Evolutionary conservation across 2,329 filamentous ascomycete species (phyloP).

Genomic region (Botryotinia globosa): DNA sequence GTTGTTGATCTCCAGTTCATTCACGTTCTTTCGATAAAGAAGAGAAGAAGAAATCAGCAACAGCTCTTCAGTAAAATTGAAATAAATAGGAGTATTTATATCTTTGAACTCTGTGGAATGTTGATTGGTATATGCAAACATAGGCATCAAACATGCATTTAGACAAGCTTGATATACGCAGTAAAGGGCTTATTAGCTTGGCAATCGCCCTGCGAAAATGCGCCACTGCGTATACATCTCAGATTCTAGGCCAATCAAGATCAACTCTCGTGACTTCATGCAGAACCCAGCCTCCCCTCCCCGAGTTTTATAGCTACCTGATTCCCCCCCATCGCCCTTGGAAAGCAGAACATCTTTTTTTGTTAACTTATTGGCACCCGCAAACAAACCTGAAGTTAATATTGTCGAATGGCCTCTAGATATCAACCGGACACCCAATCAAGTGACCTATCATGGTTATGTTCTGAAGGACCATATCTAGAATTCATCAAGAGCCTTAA

Average conservation of each 20-base stretch:
- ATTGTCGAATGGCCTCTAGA: background rate
- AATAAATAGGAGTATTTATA: background rate
- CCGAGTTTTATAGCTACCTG: background rate
- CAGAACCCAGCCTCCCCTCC: background rate
- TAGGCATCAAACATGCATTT: background rate
- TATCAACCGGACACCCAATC: background rate
- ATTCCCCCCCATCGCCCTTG: background rate
- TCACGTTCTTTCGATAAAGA: background rate
- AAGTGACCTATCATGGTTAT: constrained; percentile 17
- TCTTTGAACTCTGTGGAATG: background rate
- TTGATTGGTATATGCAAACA: background rate
- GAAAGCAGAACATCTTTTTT: background rate
- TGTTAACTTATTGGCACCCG: background rate
- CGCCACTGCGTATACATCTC: background rate
- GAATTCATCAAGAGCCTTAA: constrained; percentile 15
- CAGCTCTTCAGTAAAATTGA: background rate
- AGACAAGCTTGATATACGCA: background rate
- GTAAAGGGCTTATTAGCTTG: background rate
- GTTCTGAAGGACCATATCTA: constrained; percentile 14
- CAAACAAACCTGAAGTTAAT: background rate
- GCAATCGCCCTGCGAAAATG: background rate
- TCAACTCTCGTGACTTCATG: background rate
- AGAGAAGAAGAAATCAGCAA: background rate
- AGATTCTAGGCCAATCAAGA: background rate
- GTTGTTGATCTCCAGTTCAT: background rate